Conservation (phyloP, 2,329 filamentous ascomycete species). For the Verticillium nonalfalfae region DNA sequence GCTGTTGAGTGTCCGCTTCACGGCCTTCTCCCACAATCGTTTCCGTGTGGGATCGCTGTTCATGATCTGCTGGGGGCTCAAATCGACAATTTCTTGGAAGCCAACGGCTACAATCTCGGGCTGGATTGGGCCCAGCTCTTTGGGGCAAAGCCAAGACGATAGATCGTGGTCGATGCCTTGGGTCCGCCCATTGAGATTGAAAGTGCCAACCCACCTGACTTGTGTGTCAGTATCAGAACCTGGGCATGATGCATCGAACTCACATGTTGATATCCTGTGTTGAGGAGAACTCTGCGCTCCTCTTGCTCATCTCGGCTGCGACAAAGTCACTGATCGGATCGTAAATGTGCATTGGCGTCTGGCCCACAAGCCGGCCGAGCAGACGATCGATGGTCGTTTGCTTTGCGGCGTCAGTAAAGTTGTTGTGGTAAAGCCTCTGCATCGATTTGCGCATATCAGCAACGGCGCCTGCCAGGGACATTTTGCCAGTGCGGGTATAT, state of each 20-base stretch:
- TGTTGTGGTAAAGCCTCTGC: conserved; percentile 93
- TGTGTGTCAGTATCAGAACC: neutral
- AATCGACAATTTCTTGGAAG: conserved; percentile 97
- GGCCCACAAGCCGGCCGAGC: conserved; percentile 76
- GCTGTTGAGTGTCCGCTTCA: conserved; percentile 69
- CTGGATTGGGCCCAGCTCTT: conserved; percentile 48
- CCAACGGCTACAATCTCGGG: conserved; percentile 86
- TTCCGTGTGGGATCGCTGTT: conserved; percentile 87
- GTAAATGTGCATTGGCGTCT: conserved; percentile 76
- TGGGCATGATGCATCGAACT: conserved; percentile 15
- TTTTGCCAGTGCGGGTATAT: conserved; percentile 90
- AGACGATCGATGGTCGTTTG: conserved; percentile 95
- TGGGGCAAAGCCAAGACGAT: conserved; percentile 76
- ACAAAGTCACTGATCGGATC: conserved; percentile 95
- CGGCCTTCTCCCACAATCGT: conserved; percentile 78
- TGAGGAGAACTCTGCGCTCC: conserved; percentile 67
- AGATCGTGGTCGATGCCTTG: conserved; percentile 73
- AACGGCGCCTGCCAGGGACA: conserved; percentile 87
- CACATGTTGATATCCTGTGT: conserved; percentile 70
- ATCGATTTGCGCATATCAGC: conserved; percentile 96
- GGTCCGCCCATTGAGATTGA: conserved; percentile 89
- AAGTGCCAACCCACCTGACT: conserved; percentile 65
- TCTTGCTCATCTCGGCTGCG: conserved; percentile 63
- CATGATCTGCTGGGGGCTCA: conserved; percentile 98
- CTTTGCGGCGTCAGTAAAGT: conserved; percentile 86